phyloP scores from a whole-genome alignment of 78 protist genomes.

The Trichosphaerium sp. region DNA sequence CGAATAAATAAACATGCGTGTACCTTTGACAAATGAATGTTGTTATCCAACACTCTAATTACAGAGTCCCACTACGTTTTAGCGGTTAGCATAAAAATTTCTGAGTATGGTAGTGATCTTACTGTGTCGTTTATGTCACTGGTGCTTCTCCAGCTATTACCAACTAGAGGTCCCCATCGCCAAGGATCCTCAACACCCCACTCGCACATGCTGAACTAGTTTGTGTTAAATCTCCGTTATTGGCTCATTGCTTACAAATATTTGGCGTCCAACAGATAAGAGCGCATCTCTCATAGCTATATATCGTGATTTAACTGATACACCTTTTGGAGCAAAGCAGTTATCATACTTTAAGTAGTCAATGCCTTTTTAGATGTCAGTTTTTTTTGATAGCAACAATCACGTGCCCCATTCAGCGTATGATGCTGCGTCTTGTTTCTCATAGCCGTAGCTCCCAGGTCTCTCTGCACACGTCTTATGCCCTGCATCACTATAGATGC shows the following conservation, averaged over 20 bases:
- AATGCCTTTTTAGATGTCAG: slow-evolving; percentile 3
- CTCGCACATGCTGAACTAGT: slow-evolving; percentile 57
- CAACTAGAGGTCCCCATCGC: slow-evolving; percentile 28
- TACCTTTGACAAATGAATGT: slow-evolving; percentile 1
- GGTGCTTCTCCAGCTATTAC: slow-evolving; percentile 62
- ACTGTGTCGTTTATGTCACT: neutral
- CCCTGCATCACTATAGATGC: slow-evolving; percentile 76
- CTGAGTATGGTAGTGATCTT: neutral
- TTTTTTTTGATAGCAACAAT: neutral
- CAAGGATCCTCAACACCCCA: slow-evolving; percentile 49
- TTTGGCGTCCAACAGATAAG: slow-evolving; percentile 38
- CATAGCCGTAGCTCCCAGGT: slow-evolving; percentile 49
- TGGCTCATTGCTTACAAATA: too few species aligned
- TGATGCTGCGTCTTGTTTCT: slow-evolving; percentile 37
- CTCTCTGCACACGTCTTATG: slow-evolving; percentile 57
- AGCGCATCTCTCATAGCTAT: slow-evolving; percentile 53
- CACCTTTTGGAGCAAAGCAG: slow-evolving; percentile 17
- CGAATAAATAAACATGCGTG: too few species aligned
- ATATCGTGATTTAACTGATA: slow-evolving; percentile 6
- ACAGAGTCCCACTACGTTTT: slow-evolving; percentile 35
- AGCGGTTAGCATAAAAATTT: too few species aligned
- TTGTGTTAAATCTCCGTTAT: too few species aligned
- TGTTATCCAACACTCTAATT: slow-evolving; percentile 9
- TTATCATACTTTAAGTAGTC: slow-evolving; percentile 61
- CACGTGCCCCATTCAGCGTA: slow-evolving; percentile 40